Evolutionary conservation across 805 yeast genomes (phyloP).

Genomic region (Yarrowia phangngaensis): DNA sequence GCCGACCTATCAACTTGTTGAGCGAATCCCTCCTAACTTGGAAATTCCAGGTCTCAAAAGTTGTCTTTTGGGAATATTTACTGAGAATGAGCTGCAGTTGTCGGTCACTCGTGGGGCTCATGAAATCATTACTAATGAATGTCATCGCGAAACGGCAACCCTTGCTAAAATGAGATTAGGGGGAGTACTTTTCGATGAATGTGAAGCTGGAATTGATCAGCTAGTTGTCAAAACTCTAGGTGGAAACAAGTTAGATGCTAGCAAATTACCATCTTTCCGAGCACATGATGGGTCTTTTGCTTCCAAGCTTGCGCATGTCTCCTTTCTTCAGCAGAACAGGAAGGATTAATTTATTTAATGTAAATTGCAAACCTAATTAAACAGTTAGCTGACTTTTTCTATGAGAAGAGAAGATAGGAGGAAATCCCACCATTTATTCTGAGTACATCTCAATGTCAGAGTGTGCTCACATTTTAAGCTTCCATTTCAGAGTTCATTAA

Average conservation of each 20-base stretch:
- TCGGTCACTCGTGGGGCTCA: constrained; percentile 54
- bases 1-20: constrained; percentile 45
- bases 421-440: too few species aligned
- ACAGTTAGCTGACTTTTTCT: too few species aligned
- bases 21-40: constrained; percentile 57
- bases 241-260: constrained; percentile 1
- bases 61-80: constrained; percentile 58
- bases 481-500: too few species aligned
- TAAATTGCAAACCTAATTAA: too few species aligned
- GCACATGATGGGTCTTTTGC: constrained; percentile 22
- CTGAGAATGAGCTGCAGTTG: constrained; percentile 53
- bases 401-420: too few species aligned
- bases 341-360: constrained; percentile 20
- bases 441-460: too few species aligned
- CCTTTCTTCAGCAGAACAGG: constrained; percentile 8
- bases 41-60: constrained; percentile 61
- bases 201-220: constrained; percentile 1
- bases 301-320: constrained; percentile 16
- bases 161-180: constrained; percentile 10
- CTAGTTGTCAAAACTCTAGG: constrained; percentile 2
- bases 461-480: too few species aligned
- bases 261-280: constrained; percentile 12
- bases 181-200: constrained; percentile 9
- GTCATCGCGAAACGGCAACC: constrained; percentile 16
- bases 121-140: constrained; percentile 51